phyloP scores from a whole-genome alignment of 1,284 basidiomycete genomes.

The Tilletia setariae region DNA sequence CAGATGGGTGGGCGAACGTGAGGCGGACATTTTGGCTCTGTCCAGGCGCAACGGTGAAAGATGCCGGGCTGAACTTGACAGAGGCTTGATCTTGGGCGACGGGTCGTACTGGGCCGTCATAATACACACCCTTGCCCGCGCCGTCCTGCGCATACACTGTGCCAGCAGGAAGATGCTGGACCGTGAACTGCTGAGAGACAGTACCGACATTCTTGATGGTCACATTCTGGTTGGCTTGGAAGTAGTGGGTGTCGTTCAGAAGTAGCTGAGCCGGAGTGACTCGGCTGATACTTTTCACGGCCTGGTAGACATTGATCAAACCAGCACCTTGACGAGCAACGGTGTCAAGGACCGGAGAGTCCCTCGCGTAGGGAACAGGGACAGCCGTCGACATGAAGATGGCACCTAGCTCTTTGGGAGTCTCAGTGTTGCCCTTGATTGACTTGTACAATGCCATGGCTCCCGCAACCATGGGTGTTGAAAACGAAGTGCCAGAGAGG shows the following conservation, averaged over 20 bases:
- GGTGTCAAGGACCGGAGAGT: constrained; percentile 62
- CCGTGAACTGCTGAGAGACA: constrained; percentile 33
- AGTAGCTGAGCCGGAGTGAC: constrained; percentile 65
- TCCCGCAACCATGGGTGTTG: constrained; percentile 62
- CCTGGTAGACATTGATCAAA: constrained; percentile 65
- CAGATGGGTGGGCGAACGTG: constrained; percentile 58
- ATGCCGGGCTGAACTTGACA: constrained; percentile 56
- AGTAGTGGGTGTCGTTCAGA: constrained; percentile 67
- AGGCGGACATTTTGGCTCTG: constrained; percentile 50
- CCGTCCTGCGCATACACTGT: constrained; percentile 56
- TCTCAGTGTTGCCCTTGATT: constrained; percentile 58
- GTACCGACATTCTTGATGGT: constrained; percentile 39
- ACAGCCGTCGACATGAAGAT: constrained; percentile 66
- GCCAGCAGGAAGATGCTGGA: constrained; percentile 41
- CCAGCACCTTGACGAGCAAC: constrained; percentile 69
- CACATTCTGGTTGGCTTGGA: constrained; percentile 32
- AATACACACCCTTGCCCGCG: constrained; percentile 36
- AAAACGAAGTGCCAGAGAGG: constrained; percentile 57
- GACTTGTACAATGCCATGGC: constrained; percentile 65
- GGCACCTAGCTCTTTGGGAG: constrained; percentile 54
- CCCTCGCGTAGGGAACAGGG: constrained; percentile 58
- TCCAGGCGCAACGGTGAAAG: constrained; percentile 55
- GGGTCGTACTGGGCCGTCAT: constrained; percentile 60
- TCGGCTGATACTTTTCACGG: constrained; percentile 60
- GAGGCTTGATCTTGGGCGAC: constrained; percentile 58